phyloP scores from a whole-genome alignment of 441 rosid species.

The Adansonia gregorii region DNA sequence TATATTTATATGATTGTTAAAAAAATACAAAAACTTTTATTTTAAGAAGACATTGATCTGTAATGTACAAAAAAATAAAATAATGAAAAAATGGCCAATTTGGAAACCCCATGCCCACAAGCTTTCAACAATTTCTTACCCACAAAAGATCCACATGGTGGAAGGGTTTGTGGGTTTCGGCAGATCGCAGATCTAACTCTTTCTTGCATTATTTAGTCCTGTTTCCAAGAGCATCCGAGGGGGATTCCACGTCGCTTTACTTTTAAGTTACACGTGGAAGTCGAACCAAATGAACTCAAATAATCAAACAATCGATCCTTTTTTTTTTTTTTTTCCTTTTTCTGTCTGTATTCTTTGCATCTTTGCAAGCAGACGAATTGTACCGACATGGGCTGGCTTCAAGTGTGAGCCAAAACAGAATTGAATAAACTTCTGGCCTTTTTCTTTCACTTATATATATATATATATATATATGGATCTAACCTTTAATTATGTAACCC shows the following conservation, averaged over 20 bases:
- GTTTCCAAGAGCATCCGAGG: conserved; percentile 37
- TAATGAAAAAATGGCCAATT: background rate
- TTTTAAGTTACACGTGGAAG: conserved; percentile 9
- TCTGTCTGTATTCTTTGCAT: background rate
- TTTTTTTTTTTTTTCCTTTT: background rate
- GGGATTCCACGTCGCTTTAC: conserved; percentile 35
- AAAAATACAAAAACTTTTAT: too few relatives aligned
- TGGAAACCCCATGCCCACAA: background rate
- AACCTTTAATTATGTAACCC: background rate
- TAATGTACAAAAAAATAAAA: too few relatives aligned
- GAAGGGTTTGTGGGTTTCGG: too few relatives aligned
- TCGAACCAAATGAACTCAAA: background rate
- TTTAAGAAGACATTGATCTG: too few relatives aligned
- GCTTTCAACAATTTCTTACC: background rate
- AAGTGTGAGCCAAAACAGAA: conserved; percentile 27
- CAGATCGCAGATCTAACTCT: conserved; percentile 5
- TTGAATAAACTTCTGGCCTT: background rate
- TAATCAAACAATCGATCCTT: background rate
- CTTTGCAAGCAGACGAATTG: conserved; percentile 35
- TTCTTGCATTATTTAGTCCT: conserved; percentile 24
- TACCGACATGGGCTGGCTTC: conserved; percentile 40
- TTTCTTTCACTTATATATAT: background rate
- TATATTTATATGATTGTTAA: too few relatives aligned
- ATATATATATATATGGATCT: background rate
- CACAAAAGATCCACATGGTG: background rate